Base-by-base conservation (phyloP, 148 eudicot genomes). In the Chenopodium album region DNA sequence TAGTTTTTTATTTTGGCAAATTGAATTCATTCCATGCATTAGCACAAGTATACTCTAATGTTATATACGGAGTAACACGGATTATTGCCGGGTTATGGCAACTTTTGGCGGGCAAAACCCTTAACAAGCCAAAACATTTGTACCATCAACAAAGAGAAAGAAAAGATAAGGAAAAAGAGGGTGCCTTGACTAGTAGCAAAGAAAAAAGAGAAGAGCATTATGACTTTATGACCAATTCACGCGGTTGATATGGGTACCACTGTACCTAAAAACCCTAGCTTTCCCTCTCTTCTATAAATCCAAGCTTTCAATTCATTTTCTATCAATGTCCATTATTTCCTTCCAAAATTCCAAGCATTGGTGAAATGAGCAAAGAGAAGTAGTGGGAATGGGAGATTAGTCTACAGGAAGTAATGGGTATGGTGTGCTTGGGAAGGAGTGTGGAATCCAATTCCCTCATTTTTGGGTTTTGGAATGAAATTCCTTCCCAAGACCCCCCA, bases 401-500 rank as follows among this genome's bases (percentile, higher is more conserved):
- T 71, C 77, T 54, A 80, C 71, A 59, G 82, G 54, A 73, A 80
- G 3, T 80, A 1, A 63, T 80, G 20, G 77, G 82, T 73, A 72
- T 80, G 82, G 77, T 5, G 71, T 50, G 82, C 41, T 80, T 72
- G 82, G 82, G 71, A 14, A 80, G 82, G 71, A 80, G 20, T 67
- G 17, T 41, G 47, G 32, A 63, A 34, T 74, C 32, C 31, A 28
- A 74, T 23, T 74, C 19, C 56, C 41, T 16, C 7, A 8, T 71
- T 22, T 71, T 44, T 4, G 75, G 54, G 44, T 9, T 9, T 48
- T 47, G 23, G 29, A 50, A 50, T 12, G 34, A 11, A 32, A 1
- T 16, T 73, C 77, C 82, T 80, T 73, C 77, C 82, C 82, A 72
- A 72, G 82, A 73, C 82, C 77, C 82, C 77, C 82, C 77, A 80